These are phyloP conservation scores for Pseudomonodictys pantanalensis DNA, from an alignment of 495 filamentous ascomycete species.

Conservation along the genomic window DNA sequence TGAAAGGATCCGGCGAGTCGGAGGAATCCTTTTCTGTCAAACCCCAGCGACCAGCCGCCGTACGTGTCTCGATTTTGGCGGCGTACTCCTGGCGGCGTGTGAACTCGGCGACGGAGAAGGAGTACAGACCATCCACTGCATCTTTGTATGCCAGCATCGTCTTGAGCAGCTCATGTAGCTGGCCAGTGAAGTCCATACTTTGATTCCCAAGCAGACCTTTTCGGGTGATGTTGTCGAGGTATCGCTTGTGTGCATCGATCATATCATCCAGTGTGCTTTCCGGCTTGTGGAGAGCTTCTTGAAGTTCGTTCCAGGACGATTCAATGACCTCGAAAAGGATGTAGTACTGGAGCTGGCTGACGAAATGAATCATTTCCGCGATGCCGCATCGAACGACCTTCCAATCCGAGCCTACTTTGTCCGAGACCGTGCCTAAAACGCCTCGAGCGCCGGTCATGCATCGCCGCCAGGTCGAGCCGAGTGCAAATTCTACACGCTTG, in stretches of 20 bases:
- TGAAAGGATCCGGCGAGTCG: slow-evolving; percentile 23
- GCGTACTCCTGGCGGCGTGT: slow-evolving; percentile 81
- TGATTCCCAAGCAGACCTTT: slow-evolving; percentile 81
- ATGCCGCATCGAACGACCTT: slow-evolving; percentile 81
- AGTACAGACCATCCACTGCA: slow-evolving; percentile 90
- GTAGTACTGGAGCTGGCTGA: slow-evolving; percentile 96
- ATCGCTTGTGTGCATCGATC: slow-evolving; percentile 84
- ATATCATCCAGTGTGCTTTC: slow-evolving; percentile 91
- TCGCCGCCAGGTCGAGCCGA: slow-evolving; percentile 86
- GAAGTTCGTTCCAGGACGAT: slow-evolving; percentile 83
- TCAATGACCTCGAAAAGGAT: slow-evolving; percentile 99
- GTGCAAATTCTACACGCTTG: slow-evolving; percentile 93
- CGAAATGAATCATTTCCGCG: slow-evolving; percentile 98
- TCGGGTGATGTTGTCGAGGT: slow-evolving; percentile 90
- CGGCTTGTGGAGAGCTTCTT: slow-evolving; percentile 72
- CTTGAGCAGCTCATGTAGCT: slow-evolving; percentile 88
- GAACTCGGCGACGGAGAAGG: slow-evolving; percentile 89
- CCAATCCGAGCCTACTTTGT: slow-evolving; percentile 78
- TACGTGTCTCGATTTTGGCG: slow-evolving; percentile 66
- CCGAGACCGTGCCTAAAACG: slow-evolving; percentile 78
- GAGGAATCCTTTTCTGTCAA: slow-evolving; percentile 54
- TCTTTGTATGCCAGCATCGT: slow-evolving; percentile 93
- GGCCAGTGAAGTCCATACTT: slow-evolving; percentile 74
- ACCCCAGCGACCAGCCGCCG: slow-evolving; percentile 62
- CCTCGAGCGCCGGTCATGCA: slow-evolving; percentile 94